These are phyloP conservation scores for Termitomyces sp. DNA, from an alignment of 768 basidiomycete genomes.

Conservation along the genomic window DNA sequence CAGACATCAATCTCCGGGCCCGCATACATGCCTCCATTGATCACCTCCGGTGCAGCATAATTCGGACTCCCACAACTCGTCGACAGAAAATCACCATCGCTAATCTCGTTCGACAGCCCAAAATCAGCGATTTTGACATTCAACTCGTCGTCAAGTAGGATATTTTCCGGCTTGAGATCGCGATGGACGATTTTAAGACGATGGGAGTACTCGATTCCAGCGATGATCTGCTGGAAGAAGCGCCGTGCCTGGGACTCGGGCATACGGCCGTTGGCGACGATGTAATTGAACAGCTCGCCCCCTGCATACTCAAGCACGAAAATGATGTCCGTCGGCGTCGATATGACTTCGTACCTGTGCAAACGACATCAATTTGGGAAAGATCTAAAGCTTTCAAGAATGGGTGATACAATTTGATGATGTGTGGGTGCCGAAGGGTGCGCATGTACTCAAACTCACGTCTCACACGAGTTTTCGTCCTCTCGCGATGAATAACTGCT, in stretches of 20 bases:
- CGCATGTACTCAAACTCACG: slow-evolving; percentile 98
- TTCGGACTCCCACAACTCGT: slow-evolving; percentile 98
- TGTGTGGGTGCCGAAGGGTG: slow-evolving; percentile 89
- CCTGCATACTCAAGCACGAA: slow-evolving; percentile 97
- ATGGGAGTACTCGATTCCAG: slow-evolving; percentile 96
- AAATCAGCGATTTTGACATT: slow-evolving; percentile 99
- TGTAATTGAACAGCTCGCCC: slow-evolving; percentile 97
- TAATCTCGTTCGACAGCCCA: slow-evolving; percentile 92
- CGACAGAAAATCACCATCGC: slow-evolving; percentile 93
- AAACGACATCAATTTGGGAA: slow-evolving; percentile 10
- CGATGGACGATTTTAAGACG: slow-evolving; percentile 96
- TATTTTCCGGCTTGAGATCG: slow-evolving; percentile 97
- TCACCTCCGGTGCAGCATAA: slow-evolving; percentile 98
- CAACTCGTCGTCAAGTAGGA: slow-evolving; percentile 76
- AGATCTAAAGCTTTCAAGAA: slow-evolving; percentile 7
- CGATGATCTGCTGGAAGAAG: slow-evolving; percentile 98
- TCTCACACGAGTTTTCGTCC: slow-evolving; percentile 88
- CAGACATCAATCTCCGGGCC: slow-evolving; percentile 99
- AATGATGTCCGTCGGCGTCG: slow-evolving; percentile 92
- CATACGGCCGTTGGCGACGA: slow-evolving; percentile 92
- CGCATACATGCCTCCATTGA: slow-evolving; percentile 90
- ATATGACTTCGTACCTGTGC: slow-evolving; percentile 78
- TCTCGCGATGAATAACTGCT: slow-evolving; percentile 85
- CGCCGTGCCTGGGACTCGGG: slow-evolving; percentile 78
- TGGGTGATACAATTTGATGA: slow-evolving; percentile 85